A percentile compares a stretch with the other conserved stretches of the same genome.
These are phyloP conservation scores for Fusarium siculi DNA, from an alignment of 2,329 filamentous ascomycete genomes.

Conservation along the genomic window DNA sequence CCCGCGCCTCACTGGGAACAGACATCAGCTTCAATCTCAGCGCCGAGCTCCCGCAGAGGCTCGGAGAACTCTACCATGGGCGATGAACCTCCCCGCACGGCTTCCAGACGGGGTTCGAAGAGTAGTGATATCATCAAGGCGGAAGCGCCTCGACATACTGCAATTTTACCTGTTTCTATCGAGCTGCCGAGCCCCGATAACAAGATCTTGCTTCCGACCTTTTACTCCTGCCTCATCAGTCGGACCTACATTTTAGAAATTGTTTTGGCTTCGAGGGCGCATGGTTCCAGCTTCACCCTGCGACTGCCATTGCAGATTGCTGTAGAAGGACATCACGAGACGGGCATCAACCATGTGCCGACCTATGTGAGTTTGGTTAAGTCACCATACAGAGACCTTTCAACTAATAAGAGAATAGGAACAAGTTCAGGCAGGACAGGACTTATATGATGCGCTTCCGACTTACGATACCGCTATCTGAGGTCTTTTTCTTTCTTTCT, in stretches of 20 bases:
- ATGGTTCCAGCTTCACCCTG: slow-evolving; percentile 8
- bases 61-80: background rate
- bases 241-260: slow-evolving; percentile 21
- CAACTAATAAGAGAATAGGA: background rate
- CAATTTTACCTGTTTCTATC: slow-evolving; percentile 5
- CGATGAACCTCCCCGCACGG: background rate
- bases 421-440: slow-evolving; percentile 19
- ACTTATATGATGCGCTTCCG: slow-evolving; percentile 13
- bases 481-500: too few relatives aligned
- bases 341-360: slow-evolving; percentile 7
- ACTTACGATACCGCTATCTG: slow-evolving; percentile 7
- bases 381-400: rapidly evolving
- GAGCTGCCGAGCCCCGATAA: slow-evolving; percentile 14
- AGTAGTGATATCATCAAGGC: slow-evolving; percentile 6
- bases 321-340: background rate
- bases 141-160: background rate
- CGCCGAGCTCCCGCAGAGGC: slow-evolving; percentile 1
- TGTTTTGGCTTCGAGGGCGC: background rate
- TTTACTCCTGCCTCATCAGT: slow-evolving; percentile 33
- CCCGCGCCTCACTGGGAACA: background rate
- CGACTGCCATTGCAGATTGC: slow-evolving; percentile 26
- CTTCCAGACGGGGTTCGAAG: background rate
- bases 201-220: slow-evolving; percentile 28
- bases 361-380: slow-evolving; percentile 14
- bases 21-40: background rate